Percentiles rank a stretch among this genome's conserved stretches.
phyloP scores from a whole-genome alignment of 495 filamentous ascomycete genomes.

The Lentithecium fluviatile region DNA sequence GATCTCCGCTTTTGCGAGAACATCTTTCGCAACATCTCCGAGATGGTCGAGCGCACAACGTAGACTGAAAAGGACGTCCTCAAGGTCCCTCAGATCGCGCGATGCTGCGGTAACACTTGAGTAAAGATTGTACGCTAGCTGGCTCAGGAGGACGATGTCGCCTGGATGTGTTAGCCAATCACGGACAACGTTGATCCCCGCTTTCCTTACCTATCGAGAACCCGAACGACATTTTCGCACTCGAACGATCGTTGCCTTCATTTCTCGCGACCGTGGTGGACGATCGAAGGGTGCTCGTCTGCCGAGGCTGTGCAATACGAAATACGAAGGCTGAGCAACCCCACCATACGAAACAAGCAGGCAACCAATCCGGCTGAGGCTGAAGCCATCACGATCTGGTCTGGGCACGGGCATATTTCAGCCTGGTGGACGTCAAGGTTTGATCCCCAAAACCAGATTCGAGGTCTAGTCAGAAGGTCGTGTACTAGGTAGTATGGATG shows the following conservation, averaged over 20 bases:
- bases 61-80: not conserved
- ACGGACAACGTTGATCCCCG: not conserved
- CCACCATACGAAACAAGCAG: not conserved
- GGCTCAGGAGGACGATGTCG: not conserved
- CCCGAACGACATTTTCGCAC: not conserved
- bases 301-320: not conserved
- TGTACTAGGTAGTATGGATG: not conserved
- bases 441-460: too few relatives aligned
- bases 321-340: not conserved
- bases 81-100: not conserved
- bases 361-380: not conserved
- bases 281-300: too few relatives aligned
- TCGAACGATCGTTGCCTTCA: too few relatives aligned
- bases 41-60: not conserved
- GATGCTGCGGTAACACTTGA: not conserved
- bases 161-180: not conserved
- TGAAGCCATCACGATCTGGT: too few relatives aligned
- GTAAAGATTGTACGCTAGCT: not conserved
- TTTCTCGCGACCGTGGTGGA: too few relatives aligned
- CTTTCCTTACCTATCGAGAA: not conserved
- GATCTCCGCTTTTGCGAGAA: not conserved
- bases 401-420: too few relatives aligned
- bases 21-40: not conserved
- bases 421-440: too few relatives aligned
- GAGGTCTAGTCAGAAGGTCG: too few relatives aligned